Conservation (phyloP, 306 rosid species). For the Quercus agrifolia region DNA sequence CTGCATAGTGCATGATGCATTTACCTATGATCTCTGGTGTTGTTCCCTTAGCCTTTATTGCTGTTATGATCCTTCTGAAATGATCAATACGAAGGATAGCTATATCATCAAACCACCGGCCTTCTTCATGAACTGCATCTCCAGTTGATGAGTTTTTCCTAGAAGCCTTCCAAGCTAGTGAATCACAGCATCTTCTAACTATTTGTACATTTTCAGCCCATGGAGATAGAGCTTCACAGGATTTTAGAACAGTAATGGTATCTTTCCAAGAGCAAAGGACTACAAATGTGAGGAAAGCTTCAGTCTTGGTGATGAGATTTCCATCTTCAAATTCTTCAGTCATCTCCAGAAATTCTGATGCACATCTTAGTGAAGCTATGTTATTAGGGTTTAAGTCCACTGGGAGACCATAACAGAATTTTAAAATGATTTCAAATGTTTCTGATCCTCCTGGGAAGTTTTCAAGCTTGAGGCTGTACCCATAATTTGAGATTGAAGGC, state of each 20-base stretch:
- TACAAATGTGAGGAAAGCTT: conserved; percentile 87
- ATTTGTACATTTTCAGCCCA: conserved; percentile 96
- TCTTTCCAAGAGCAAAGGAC: conserved; percentile 93
- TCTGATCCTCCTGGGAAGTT: conserved; percentile 85
- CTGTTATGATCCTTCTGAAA: conserved; percentile 63
- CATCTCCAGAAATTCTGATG: conserved; percentile 90
- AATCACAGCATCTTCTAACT: conserved; percentile 91
- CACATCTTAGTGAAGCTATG: conserved; percentile 84
- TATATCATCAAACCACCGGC: conserved; percentile 67
- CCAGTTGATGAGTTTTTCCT: conserved; percentile 37
- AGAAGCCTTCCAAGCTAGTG: conserved; percentile 83
- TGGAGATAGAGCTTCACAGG: conserved; percentile 77
- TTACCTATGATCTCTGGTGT: conserved; percentile 67
- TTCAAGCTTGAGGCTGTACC: conserved; percentile 59
- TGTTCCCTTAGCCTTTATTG: conserved; percentile 58
- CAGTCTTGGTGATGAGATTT: conserved; percentile 77
- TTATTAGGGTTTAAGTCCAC: conserved; percentile 65
- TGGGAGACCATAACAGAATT: conserved; percentile 87
- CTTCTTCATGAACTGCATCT: conserved; percentile 43
- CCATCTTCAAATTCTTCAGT: conserved; percentile 84
- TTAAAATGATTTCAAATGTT: conserved; percentile 63
- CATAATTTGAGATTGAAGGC: conserved; percentile 44
- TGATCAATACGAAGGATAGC: conserved; percentile 59
- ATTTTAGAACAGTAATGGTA: conserved; percentile 64
- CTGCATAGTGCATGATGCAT: conserved; percentile 76